Evolutionary conservation across 495 filamentous ascomycete species (phyloP), one percentile per base, ranked within the genome.

Genomic region (Corynascus novoguineensis): DNA sequence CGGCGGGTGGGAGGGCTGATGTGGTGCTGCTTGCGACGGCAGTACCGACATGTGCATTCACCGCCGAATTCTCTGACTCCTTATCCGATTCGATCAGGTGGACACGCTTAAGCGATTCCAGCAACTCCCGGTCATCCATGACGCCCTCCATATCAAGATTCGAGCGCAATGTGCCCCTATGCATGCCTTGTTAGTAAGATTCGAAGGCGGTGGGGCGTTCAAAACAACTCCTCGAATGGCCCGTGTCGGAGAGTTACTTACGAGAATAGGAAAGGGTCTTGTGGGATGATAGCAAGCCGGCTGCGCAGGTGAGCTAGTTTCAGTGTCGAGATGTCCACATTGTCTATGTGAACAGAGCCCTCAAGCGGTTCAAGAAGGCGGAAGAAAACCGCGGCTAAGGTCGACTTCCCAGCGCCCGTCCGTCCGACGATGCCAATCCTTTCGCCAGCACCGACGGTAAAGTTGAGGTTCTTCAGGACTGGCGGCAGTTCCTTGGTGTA

Each of bases 211-310:
- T n/a, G n/a, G n/a, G n/a, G n/a, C n/a, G n/a, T n/a, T n/a, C n/a
- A n/a, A n/a, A n/a, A n/a, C n/a, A n/a, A n/a, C n/a, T n/a, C n/a
- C n/a, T n/a, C n/a, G n/a, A n/a, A n/a, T n/a, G n/a, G n/a, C n/a
- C n/a, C n/a, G n/a, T n/a, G n/a, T n/a, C n/a, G n/a, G n/a, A n/a
- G n/a, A 14, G 25, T 14, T 19, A 19, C 60, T 60, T 53, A 62
- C 61, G 73, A 71, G 31, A 81, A 78, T 1, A 83, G 54, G n/a
- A 80, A 71, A 1, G 80, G 77, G 41, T 82, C 78, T 50, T 83
- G 80, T 0, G 78, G 75, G 29, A 83, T 81, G 37, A 81, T 77
- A 3, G 74, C 78, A 0, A 83, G 61, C 4, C 77, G 68, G 11
- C 65, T 72, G 5, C 80, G 76, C 27, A 83, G 68, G 17, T 75